phyloP scores from a whole-genome alignment of 495 filamentous ascomycete species.

The Parathielavia appendiculata region DNA sequence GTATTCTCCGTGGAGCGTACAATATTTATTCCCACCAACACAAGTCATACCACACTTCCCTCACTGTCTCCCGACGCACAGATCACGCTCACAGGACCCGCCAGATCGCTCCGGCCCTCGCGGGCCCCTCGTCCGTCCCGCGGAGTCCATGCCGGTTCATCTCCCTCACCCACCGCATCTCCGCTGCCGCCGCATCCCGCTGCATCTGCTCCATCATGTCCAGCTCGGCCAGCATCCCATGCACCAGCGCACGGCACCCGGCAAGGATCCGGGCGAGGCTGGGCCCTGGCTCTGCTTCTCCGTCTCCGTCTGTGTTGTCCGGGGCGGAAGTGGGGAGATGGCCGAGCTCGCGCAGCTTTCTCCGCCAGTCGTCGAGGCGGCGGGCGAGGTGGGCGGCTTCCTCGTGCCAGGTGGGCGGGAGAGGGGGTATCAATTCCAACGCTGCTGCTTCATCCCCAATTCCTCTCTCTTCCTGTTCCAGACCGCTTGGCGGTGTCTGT shows the following conservation, averaged over 20 bases:
- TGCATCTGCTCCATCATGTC: conserved; percentile 45
- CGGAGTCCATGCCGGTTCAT: conserved; percentile 35
- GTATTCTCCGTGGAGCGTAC: no score
- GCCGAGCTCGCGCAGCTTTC: conserved; percentile 33
- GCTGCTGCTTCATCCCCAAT: conserved; percentile 23
- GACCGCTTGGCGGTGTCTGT: conserved; percentile 12
- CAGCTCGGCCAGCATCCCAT: conserved; percentile 47
- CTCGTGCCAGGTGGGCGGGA: conserved; percentile 42
- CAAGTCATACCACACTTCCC: neutral
- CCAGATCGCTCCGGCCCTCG: conserved; percentile 35
- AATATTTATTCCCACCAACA: neutral
- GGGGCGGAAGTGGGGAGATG: neutral
- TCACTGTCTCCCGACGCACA: neutral
- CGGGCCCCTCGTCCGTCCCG: neutral
- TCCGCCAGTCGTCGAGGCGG: conserved; percentile 42
- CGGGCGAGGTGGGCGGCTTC: conserved; percentile 38
- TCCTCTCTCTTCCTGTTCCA: conserved; percentile 29
- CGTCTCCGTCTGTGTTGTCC: neutral
- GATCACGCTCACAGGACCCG: conserved; percentile 18
- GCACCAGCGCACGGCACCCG: conserved; percentile 37
- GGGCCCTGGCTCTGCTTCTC: conserved; percentile 18
- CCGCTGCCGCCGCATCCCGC: conserved; percentile 38
- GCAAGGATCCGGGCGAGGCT: conserved; percentile 37
- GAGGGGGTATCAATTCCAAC: conserved; percentile 36
- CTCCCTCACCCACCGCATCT: conserved; percentile 44